Evolutionary conservation across 225 moss, liverwort and hornwort genomes (phyloP).

Genomic region (Anthoceros angustus): DNA sequence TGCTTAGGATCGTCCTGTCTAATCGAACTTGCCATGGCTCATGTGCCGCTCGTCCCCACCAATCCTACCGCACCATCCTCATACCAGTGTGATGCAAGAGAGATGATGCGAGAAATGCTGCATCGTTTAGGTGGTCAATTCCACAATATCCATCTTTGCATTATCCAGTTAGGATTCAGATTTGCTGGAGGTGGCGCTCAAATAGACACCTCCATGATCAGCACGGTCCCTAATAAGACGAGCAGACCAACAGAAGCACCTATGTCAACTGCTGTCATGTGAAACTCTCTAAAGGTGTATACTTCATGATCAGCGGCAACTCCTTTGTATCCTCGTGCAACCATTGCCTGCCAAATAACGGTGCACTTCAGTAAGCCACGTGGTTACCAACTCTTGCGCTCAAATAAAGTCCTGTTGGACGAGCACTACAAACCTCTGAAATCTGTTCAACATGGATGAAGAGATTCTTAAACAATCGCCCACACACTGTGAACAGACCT

Average conservation of each 20-base stretch:
- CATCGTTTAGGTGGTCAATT: too few species aligned
- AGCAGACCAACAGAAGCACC: neutral
- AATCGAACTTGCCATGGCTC: too few species aligned
- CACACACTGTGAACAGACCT: conserved; percentile 59
- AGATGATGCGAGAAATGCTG: too few species aligned
- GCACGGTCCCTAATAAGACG: neutral
- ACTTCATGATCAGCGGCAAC: conserved; percentile 40
- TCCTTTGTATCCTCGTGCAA: conserved; percentile 79
- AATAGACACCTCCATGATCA: neutral
- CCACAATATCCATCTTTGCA: too few species aligned
- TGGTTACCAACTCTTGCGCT: too few species aligned
- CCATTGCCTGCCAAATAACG: conserved; percentile 57
- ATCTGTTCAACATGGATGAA: conserved; percentile 84
- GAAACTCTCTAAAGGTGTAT: neutral
- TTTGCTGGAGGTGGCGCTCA: neutral
- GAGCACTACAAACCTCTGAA: conserved; percentile 45
- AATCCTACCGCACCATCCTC: too few species aligned
- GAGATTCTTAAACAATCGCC: conserved; percentile 65
- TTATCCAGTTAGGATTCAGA: too few species aligned
- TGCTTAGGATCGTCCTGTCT: too few species aligned
- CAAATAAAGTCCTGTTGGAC: too few species aligned
- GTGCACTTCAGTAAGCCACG: neutral
- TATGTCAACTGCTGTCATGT: neutral
- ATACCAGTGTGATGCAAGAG: too few species aligned
- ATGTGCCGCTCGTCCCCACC: too few species aligned